Percentiles rank a stretch among this genome's conserved stretches.
Evolutionary conservation across 1,284 basidiomycete genomes (phyloP).

Genomic region (Naganishia albida): DNA sequence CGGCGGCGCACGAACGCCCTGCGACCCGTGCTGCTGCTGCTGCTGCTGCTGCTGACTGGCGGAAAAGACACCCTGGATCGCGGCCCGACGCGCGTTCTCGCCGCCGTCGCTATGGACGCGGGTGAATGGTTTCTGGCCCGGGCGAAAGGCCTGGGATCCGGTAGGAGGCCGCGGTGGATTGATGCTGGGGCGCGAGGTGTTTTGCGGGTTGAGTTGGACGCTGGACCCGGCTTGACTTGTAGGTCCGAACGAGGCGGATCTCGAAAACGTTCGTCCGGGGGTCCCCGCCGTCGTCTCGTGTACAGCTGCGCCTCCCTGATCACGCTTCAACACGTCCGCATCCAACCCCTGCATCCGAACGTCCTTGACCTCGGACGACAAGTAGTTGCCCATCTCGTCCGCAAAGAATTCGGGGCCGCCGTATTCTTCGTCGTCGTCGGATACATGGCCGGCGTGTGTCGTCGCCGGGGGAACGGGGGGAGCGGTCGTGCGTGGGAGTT

Average conservation of each 20-base stretch:
- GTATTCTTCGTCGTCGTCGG: constrained; percentile 15
- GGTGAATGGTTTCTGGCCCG: not conserved
- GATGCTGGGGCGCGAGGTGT: not conserved
- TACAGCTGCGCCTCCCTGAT: no score
- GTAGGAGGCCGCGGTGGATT: not conserved
- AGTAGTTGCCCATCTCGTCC: constrained; percentile 23
- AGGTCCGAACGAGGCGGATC: no score
- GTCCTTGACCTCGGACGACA: constrained; percentile 15
- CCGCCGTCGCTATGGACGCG: constrained; percentile 14
- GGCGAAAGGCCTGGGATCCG: not conserved
- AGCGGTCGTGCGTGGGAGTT: not conserved
- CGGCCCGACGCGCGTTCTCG: constrained; percentile 14
- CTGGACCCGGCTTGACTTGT: no score
- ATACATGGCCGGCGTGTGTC: not conserved
- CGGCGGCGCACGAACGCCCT: no score
- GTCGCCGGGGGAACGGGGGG: not conserved
- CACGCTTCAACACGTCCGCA: not conserved
- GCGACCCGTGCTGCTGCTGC: not conserved
- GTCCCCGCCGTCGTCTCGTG: no score
- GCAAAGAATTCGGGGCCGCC: constrained; percentile 18
- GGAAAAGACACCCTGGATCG: constrained; percentile 9
- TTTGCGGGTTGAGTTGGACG: not conserved
- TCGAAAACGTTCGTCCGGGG: no score
- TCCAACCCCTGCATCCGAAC: constrained; percentile 19
- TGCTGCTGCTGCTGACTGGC: not conserved